Base-by-base conservation (phyloP, 2,329 filamentous ascomycete species). In the Stagonosporopsis vannaccii region DNA sequence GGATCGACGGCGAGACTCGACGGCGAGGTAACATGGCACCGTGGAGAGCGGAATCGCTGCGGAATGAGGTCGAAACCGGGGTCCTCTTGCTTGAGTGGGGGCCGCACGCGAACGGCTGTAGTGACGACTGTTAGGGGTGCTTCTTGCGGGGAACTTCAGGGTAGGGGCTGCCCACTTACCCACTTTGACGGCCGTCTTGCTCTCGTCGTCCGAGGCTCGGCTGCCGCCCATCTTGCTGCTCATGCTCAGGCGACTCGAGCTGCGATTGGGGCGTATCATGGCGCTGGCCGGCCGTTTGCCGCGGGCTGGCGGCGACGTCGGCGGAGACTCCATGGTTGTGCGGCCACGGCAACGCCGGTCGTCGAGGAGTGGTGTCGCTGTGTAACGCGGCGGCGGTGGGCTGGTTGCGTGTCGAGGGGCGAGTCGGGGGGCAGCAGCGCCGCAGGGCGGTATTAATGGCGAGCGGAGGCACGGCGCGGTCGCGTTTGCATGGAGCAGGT, bases 51-150 rank as follows among this genome's bases (percentile, higher is more conserved):
- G 73, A 99, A 99, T 70, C 95, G 88, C 77, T 97, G 93, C 13
- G 95, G 95, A 55, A 99, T 95, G 63, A 98, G 86, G 62, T 99
- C 95, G 80, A 85, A 99, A 60, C 93, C 94, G 6, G 95, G 95
- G 75, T 99, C 95, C 64, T 85, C 85, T 6, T 92, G 82, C 67
- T 88, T 87, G 54, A 98, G 83, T 50, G 94, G 89, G 44, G 95
- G 95, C 68, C 95, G 91, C 44, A 98, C 89, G 75, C 95, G 92
- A 69, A 99, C 92, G 75, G 90, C 95, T 98, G 75, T 56, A 67
- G 51, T 59, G 46, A 62, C 22, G 41, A 28, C 28, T 39, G 71
- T 75, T 69, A 72, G 71, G 25, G 42, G 28, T 35, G 35, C 8
- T 44, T 43, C 48, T 35, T 54, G 44, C 50, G 50, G 48, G 43